Conservation (phyloP, 202 grass and related monocot genomes). For the Zizania palustris region DNA sequence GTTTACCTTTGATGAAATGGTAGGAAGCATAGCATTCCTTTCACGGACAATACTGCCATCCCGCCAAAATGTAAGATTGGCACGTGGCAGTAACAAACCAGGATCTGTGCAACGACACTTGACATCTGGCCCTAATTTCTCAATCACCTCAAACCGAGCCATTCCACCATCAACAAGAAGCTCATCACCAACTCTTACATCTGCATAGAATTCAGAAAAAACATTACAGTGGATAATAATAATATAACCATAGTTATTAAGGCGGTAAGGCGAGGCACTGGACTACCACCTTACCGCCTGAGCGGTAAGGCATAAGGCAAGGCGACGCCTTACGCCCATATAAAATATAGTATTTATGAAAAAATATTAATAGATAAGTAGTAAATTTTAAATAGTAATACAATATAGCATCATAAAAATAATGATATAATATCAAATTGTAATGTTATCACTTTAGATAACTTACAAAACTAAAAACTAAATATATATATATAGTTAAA, state of each 20-base stretch:
- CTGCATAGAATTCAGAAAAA: conserved; percentile 42
- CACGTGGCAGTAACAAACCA: conserved; percentile 83
- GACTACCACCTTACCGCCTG: no score
- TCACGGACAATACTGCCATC: conserved; percentile 84
- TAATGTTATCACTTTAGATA: no score
- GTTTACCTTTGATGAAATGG: conserved; percentile 95
- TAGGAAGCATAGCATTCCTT: conserved; percentile 97
- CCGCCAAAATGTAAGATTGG: conserved; percentile 96
- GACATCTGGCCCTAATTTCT: conserved; percentile 90
- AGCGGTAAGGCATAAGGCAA: no score
- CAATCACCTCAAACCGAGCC: conserved; percentile 91
- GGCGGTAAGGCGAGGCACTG: no score
- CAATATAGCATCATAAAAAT: no score
- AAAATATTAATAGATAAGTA: no score
- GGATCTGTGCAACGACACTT: conserved; percentile 94
- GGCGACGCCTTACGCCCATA: no score
- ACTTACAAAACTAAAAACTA: no score
- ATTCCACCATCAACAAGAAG: conserved; percentile 97
- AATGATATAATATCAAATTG: no score
- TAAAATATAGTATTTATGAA: no score
- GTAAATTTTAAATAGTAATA: no score
- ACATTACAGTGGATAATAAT: neutral
- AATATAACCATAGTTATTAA: neutral
- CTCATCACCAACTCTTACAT: conserved; percentile 95
- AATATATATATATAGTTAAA: no score